These are phyloP conservation scores for Prunus padus DNA, from an alignment of 306 rosid genomes.

Conservation along the genomic window DNA sequence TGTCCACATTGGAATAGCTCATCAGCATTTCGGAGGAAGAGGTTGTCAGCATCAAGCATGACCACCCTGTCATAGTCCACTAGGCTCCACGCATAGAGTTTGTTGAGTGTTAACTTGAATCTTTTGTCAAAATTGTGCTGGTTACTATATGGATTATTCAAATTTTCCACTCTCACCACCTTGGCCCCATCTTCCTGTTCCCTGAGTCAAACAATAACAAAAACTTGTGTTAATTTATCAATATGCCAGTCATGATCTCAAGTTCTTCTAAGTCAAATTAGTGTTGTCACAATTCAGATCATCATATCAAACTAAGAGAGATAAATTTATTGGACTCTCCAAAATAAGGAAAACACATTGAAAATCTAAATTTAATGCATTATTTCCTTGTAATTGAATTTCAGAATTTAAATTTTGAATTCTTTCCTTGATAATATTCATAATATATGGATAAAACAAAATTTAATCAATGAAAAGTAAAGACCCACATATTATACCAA, in stretches of 20 bases:
- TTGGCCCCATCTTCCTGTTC: slow-evolving; percentile 85
- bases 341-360: no score
- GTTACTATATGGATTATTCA: slow-evolving; percentile 70
- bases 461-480: no score
- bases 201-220: slow-evolving; percentile 33
- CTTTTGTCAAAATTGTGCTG: slow-evolving; percentile 70
- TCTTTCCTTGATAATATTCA: no score
- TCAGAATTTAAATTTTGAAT: no score
- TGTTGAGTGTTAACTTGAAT: slow-evolving; percentile 73
- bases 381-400: no score
- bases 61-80: slow-evolving; percentile 80
- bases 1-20: slow-evolving; percentile 88
- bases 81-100: slow-evolving; percentile 85
- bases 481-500: no score
- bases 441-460: no score
- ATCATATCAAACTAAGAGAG: neutral
- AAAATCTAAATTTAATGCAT: no score
- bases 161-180: slow-evolving; percentile 74
- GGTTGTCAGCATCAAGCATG: slow-evolving; percentile 91
- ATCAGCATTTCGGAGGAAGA: slow-evolving; percentile 68
- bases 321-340: neutral
- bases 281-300: neutral
- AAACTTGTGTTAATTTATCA: neutral
- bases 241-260: neutral
- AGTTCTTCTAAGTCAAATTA: no score